A percentile compares a stretch with the other conserved stretches of the same genome.
Evolutionary conservation across 768 basidiomycete genomes (phyloP).

Genomic region (Lactarius deliciosus): DNA sequence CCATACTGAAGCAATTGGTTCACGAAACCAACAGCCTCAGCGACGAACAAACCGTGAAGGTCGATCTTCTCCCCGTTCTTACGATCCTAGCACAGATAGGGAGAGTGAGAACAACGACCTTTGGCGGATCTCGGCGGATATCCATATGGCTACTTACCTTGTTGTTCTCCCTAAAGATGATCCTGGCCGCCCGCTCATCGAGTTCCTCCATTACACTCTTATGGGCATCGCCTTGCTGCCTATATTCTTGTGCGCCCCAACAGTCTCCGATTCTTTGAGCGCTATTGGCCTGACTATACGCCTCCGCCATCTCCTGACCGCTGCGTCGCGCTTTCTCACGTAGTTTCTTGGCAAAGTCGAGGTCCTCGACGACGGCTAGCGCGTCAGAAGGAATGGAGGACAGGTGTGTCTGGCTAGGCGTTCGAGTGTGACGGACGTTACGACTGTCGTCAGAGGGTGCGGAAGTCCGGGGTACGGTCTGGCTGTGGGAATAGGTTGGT

Average conservation of each 20-base stretch:
- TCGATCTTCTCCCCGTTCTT: neutral
- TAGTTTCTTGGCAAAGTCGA: neutral
- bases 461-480: neutral
- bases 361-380: neutral
- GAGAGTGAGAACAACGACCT: neutral
- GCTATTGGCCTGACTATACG: neutral
- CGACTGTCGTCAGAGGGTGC: neutral
- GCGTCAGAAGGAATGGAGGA: neutral
- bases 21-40: constrained; percentile 3
- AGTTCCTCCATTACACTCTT: too few relatives aligned
- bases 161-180: constrained; percentile 8
- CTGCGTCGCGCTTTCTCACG: constrained; percentile 2
- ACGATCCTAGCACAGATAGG: neutral
- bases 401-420: neutral
- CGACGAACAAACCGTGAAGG: constrained; percentile 14
- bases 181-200: constrained; percentile 7
- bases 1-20: neutral
- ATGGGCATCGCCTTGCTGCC: too few relatives aligned
- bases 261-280: too few relatives aligned
- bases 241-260: too few relatives aligned
- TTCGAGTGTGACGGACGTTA: too few relatives aligned
- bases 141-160: constrained; percentile 6
- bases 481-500: neutral
- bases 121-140: neutral
- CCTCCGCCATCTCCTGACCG: neutral